These are phyloP conservation scores for Babesia ovata DNA, from an alignment of 169 alveolate genomes.

Conservation along the genomic window DNA sequence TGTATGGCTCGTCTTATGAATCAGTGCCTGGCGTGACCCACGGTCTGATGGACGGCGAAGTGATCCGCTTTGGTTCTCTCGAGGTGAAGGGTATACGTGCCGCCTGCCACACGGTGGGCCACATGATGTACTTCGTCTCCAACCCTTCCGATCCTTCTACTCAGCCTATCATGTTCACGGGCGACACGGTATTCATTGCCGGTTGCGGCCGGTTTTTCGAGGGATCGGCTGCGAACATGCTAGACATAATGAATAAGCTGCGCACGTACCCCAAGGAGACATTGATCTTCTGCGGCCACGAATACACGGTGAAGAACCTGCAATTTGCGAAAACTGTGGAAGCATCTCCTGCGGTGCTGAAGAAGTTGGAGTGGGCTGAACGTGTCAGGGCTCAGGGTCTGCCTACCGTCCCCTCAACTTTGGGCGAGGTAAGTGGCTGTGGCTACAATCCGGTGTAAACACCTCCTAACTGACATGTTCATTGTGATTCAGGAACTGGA, in stretches of 20 bases:
- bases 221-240: slow-evolving; percentile 88
- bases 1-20: slow-evolving; percentile 88
- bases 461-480: no score
- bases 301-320: slow-evolving; percentile 86
- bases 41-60: slow-evolving; percentile 79
- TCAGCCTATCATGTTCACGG: slow-evolving; percentile 76
- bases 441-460: neutral
- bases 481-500: slow-evolving; percentile 29
- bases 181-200: slow-evolving; percentile 93
- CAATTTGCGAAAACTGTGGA: slow-evolving; percentile 66
- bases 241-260: slow-evolving; percentile 64
- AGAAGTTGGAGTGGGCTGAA: slow-evolving; percentile 57
- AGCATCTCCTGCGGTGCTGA: slow-evolving; percentile 12
- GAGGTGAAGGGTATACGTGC: slow-evolving; percentile 82
- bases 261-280: slow-evolving; percentile 84
- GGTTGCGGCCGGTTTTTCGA: slow-evolving; percentile 96
- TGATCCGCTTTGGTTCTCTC: slow-evolving; percentile 56
- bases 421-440: slow-evolving; percentile 36
- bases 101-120: slow-evolving; percentile 96
- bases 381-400: slow-evolving; percentile 20
- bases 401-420: slow-evolving; percentile 74
- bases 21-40: slow-evolving; percentile 84
- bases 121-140: slow-evolving; percentile 85
- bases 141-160: slow-evolving; percentile 36
- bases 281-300: slow-evolving; percentile 93